Evolutionary conservation across 805 yeast species (phyloP), one percentile per base, ranked within the genome.

Genomic region (Kazachstania psychrophila): DNA sequence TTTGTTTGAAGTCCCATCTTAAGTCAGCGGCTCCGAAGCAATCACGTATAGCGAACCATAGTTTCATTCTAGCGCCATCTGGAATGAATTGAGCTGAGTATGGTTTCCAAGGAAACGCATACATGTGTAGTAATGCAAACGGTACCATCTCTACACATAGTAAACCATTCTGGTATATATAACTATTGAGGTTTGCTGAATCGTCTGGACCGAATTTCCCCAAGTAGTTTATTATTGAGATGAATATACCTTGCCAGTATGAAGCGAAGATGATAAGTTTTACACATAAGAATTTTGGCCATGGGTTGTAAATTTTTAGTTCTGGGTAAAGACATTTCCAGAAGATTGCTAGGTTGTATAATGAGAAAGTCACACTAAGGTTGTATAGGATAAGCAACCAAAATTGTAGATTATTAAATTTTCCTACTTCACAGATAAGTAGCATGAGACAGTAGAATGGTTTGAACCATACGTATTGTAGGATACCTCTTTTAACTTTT

Each of bases 381-480:
- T 92, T 92, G 61, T 92, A 92, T 2, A 79, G 45, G 26, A 79
- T 58, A 77, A 92, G 72, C 33, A 84, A 56, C 40, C 43, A 34
- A 47, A 75, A 74, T 45, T 75, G 59, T 38, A 70, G 64, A 36
- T 72, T 70, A 17, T 70, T 71, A 34, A 66, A 49, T 0, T 77
- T 74, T 12, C 66, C 39, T 0, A 69, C 41, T 41, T 75, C 72
- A 22, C 74, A 59, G 3, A 27, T 71, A 36, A 17, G 72, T 54
- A 18, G 70, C 65, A n/a, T 61, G 10, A 77, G 41, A 41, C 87
- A 79, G n/a, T 88, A 66, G 11, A 85, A 42, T 0, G 96, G 96
- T 51, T 94, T 88, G 41, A 88, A 58, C 96, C 96, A 92, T 6
- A 89, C 95, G 53, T 89, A 92, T 58, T 92, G 99, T 34, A 92